Evolutionary conservation across 2,329 filamentous ascomycete species (phyloP).

Genomic region (Ampelomyces quisqualis): DNA sequence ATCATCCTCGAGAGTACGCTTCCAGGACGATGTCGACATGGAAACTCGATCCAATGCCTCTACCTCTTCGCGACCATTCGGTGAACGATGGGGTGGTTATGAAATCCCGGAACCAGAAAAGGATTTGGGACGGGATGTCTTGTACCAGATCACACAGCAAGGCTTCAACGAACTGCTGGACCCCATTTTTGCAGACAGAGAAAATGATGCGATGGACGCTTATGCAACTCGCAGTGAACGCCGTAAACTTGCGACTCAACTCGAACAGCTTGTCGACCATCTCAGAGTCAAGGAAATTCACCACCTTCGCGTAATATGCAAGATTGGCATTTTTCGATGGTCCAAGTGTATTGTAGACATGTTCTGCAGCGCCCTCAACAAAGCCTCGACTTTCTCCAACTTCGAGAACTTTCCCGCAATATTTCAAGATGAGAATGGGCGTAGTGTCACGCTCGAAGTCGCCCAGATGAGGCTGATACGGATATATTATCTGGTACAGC

Average conservation of each 20-base stretch:
- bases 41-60: slow-evolving; percentile 72
- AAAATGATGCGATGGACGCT: slow-evolving; percentile 72
- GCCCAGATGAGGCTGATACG: slow-evolving; percentile 8
- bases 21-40: slow-evolving; percentile 70
- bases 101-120: slow-evolving; percentile 77
- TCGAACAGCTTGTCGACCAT: slow-evolving; percentile 22
- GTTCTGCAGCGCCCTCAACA: slow-evolving; percentile 18
- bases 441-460: slow-evolving; percentile 6
- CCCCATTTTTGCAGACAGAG: slow-evolving; percentile 76
- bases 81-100: slow-evolving; percentile 73
- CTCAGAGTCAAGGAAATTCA: slow-evolving; percentile 15
- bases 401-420: slow-evolving; percentile 5
- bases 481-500: slow-evolving; percentile 20
- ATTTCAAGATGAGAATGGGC: slow-evolving; percentile 9
- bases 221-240: slow-evolving; percentile 44
- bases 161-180: slow-evolving; percentile 92
- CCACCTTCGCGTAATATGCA: slow-evolving; percentile 13
- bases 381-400: not conserved
- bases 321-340: slow-evolving; percentile 31
- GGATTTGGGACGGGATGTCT: slow-evolving; percentile 81
- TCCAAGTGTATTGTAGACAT: slow-evolving; percentile 26
- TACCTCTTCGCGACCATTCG: slow-evolving; percentile 66
- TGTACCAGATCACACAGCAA: slow-evolving; percentile 90
- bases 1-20: slow-evolving; percentile 77
- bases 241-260: slow-evolving; percentile 18